Percentiles rank a stretch among this genome's conserved stretches.
Evolutionary conservation across 2,329 filamentous ascomycete genomes (phyloP).

Genomic region (Ophiocordyceps robertsii): DNA sequence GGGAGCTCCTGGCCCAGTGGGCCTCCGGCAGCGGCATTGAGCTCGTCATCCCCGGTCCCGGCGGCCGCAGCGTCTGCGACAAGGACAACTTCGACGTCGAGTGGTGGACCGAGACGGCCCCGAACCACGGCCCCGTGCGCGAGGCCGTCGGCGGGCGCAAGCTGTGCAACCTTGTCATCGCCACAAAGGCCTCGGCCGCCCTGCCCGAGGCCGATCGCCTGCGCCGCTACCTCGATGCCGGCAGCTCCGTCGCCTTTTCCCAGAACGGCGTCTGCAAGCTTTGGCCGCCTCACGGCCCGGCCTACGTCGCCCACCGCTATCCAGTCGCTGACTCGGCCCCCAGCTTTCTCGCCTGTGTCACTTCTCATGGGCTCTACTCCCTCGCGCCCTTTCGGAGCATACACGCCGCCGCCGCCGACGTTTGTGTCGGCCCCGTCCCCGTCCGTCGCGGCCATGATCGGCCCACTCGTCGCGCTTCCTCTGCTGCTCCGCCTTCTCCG

Average conservation of each 20-base stretch:
- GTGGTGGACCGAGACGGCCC: constrained; percentile 36
- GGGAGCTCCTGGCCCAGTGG: constrained; percentile 35
- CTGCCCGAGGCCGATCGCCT: constrained; percentile 47
- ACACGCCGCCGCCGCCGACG: constrained; percentile 35
- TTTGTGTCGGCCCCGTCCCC: constrained; percentile 32
- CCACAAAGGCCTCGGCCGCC: constrained; percentile 61
- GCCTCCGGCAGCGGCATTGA: constrained; percentile 26
- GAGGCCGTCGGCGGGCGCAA: constrained; percentile 24
- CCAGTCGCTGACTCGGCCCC: constrained; percentile 28
- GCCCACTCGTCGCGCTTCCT: neutral
- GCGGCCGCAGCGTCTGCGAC: constrained; percentile 13
- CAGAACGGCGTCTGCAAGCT: constrained; percentile 77
- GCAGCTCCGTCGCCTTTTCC: constrained; percentile 66
- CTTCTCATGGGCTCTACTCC: constrained; percentile 42
- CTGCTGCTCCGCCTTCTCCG: neutral
- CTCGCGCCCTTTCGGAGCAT: constrained; percentile 35
- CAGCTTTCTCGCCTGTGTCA: constrained; percentile 57
- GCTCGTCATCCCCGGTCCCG: constrained; percentile 21
- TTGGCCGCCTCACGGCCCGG: constrained; percentile 37
- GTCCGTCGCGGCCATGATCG: neutral
- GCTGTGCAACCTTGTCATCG: constrained; percentile 64
- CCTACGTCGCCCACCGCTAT: constrained; percentile 29
- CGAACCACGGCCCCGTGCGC: constrained; percentile 18
- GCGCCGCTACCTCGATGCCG: constrained; percentile 43
- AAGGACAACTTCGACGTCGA: constrained; percentile 33